Evolutionary conservation across 1,284 basidiomycete species (phyloP).

Genomic region (Austroboletus olivaceoglutinosus): DNA sequence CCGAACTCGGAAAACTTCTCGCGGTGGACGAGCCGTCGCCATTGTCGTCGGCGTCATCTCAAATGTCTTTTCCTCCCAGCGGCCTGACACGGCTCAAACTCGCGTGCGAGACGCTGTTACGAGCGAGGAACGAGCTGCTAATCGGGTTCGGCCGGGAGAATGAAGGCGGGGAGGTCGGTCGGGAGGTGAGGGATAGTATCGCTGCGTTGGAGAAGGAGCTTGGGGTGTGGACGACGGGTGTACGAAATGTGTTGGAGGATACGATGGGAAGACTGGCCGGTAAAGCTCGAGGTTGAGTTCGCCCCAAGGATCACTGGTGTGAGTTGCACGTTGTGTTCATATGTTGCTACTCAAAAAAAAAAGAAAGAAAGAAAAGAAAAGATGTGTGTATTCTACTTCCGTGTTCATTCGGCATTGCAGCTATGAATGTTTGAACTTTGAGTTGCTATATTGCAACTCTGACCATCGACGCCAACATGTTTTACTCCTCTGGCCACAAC

Average conservation of each 20-base stretch:
- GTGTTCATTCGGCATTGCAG: too few relatives aligned
- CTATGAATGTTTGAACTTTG: too few relatives aligned
- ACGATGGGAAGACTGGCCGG: too few relatives aligned
- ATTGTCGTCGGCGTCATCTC: slow-evolving; percentile 3
- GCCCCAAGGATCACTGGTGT: too few relatives aligned
- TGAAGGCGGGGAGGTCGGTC: slow-evolving; percentile 63
- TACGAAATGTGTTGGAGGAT: slow-evolving; percentile 31
- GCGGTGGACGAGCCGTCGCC: slow-evolving; percentile 67
- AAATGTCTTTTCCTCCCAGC: slow-evolving; percentile 55
- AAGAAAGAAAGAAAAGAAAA: too few relatives aligned
- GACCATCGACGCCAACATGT: too few relatives aligned
- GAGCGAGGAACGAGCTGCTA: slow-evolving; percentile 56
- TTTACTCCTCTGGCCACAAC: too few relatives aligned
- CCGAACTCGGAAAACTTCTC: slow-evolving; percentile 80
- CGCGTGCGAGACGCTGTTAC: slow-evolving; percentile 61
- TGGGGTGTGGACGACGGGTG: slow-evolving; percentile 51
- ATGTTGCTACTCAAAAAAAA: neutral
- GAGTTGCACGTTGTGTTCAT: too few relatives aligned
- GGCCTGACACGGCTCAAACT: slow-evolving; percentile 60
- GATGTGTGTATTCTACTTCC: too few relatives aligned
- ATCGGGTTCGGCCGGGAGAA: slow-evolving; percentile 61
- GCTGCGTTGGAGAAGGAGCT: slow-evolving; percentile 67
- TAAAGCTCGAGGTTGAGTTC: neutral
- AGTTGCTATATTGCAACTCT: too few relatives aligned
- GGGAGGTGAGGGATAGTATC: slow-evolving; percentile 51